Evolutionary conservation across 2,329 filamentous ascomycete genomes (phyloP), one percentile per base, ranked within the genome.

Genomic region (Amylocarpus encephaloides): DNA sequence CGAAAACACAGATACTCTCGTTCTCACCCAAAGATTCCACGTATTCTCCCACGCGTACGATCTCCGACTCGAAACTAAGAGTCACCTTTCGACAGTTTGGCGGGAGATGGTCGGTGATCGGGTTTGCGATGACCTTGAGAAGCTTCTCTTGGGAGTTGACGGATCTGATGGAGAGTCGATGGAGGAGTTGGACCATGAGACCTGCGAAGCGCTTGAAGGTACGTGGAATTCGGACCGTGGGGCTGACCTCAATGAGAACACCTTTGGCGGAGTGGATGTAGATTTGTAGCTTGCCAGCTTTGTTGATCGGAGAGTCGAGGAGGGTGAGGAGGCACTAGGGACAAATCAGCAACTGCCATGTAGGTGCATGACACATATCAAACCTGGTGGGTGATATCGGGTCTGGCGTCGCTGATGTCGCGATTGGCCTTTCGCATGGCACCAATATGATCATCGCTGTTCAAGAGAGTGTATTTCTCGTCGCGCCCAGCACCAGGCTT

Each of bases 391-490:
- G 93, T 95, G 65, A 98, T 98, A 71, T 98, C 93, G 40, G 93
- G 93, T 61, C 93, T 83, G 53, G 93, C 93, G 71, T 98, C 93
- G 68, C 91, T 96, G 59, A 98, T 97, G 68, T 98, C 93, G 62
- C 93, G 81, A 68, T 95, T 95, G 92, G 97, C 97, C 77, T 97
- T 98, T 65, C 93, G 86, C 90, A 98, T 95, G 59, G 97, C 87
- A 56, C 93, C 93, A 61, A 98, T 98, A 68, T 98, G 93, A 72
- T 98, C 93, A 67, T 98, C 93, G 71, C 91, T 96, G 77, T 98
- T 98, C 65, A 98, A 83, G 46, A 98, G 77, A 54, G 92, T 95
- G 72, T 95, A 98, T 71, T 97, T 97, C 68, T 96, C 92, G 64
- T 96, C 91, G 46, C 62, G 59, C 13, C 35, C 38, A 53, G 81